A percentile compares a stretch with the other conserved stretches of the same genome.
phyloP scores from a whole-genome alignment of 1,284 basidiomycete genomes.

The Naganishia albida region DNA sequence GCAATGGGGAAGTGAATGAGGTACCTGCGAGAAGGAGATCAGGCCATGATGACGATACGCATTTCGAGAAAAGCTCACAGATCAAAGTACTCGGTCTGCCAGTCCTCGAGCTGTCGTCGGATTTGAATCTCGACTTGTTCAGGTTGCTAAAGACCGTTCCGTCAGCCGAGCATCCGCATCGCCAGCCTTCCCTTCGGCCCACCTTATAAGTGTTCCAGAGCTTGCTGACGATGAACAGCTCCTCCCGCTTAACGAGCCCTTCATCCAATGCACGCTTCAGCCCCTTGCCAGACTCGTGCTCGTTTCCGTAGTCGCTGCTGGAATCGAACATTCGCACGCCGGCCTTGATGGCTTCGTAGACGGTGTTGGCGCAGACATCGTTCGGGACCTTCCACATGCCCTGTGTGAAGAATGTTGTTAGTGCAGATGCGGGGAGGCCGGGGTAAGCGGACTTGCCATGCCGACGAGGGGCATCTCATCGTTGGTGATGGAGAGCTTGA shows the following conservation, averaged over 20 bases:
- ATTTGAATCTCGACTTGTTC: slow-evolving; percentile 60
- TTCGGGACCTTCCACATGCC: slow-evolving; percentile 42
- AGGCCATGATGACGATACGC: slow-evolving; percentile 15
- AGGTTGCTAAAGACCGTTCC: slow-evolving; percentile 22
- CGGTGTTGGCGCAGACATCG: slow-evolving; percentile 41
- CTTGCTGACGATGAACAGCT: slow-evolving; percentile 55
- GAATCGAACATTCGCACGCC: slow-evolving; percentile 57
- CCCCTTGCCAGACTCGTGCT: slow-evolving; percentile 54
- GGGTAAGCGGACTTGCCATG: slow-evolving; percentile 14
- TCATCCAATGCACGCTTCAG: slow-evolving; percentile 53
- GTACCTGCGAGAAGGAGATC: slow-evolving; percentile 18
- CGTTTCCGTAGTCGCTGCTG: slow-evolving; percentile 55
- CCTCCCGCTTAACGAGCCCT: slow-evolving; percentile 54
- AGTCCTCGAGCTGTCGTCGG: slow-evolving; percentile 62
- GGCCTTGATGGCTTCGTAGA: slow-evolving; percentile 56
- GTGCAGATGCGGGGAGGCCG: not conserved
- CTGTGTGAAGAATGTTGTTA: slow-evolving; percentile 34
- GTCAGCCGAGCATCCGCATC: slow-evolving; percentile 61
- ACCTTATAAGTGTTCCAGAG: slow-evolving; percentile 70
- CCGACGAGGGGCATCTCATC: slow-evolving; percentile 34
- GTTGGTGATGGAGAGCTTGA: slow-evolving; percentile 31
- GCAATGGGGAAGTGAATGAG: slow-evolving; percentile 74
- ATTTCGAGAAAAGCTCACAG: slow-evolving; percentile 58
- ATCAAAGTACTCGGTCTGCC: slow-evolving; percentile 61
- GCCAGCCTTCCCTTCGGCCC: slow-evolving; percentile 60